Evolutionary conservation across 2,329 filamentous ascomycete species (phyloP).

Genomic region (Fusarium sp.): DNA sequence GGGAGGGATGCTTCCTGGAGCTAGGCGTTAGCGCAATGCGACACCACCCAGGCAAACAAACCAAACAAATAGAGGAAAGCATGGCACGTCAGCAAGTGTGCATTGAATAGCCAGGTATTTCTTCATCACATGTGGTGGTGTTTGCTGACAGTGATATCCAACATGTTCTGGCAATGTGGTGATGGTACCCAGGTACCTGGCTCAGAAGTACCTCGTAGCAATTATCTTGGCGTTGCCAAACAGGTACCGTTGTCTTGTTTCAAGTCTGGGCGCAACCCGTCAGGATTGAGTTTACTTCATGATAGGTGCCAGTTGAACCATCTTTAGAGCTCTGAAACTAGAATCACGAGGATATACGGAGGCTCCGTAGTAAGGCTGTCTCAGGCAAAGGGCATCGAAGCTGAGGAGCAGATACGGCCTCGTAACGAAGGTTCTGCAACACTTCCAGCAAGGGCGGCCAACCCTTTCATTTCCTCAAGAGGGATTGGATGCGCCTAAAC

Average conservation of each 20-base stretch:
- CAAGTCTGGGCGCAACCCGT: conserved; percentile 1
- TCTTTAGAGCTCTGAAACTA: background rate
- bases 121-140: background rate
- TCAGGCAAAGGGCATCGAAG: background rate
- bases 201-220: background rate
- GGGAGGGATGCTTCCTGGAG: conserved; percentile 11
- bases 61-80: conserved; percentile 15
- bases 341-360: background rate
- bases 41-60: conserved; percentile 19
- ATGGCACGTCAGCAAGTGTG: background rate
- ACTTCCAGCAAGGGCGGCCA: conserved; percentile 22
- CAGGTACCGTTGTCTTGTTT: background rate
- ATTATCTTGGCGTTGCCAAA: background rate
- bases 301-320: background rate
- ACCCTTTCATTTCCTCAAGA: conserved; percentile 43
- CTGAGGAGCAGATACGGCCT: background rate
- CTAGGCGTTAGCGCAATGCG: conserved; percentile 11
- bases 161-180: background rate
- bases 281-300: background rate
- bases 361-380: background rate
- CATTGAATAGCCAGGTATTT: background rate
- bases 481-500: conserved; percentile 5
- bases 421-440: conserved; percentile 26
- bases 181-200: conserved; percentile 4
- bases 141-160: background rate